Base-by-base conservation (phyloP, 2,329 filamentous ascomycete genomes). In the Dissoconium aciculare region DNA sequence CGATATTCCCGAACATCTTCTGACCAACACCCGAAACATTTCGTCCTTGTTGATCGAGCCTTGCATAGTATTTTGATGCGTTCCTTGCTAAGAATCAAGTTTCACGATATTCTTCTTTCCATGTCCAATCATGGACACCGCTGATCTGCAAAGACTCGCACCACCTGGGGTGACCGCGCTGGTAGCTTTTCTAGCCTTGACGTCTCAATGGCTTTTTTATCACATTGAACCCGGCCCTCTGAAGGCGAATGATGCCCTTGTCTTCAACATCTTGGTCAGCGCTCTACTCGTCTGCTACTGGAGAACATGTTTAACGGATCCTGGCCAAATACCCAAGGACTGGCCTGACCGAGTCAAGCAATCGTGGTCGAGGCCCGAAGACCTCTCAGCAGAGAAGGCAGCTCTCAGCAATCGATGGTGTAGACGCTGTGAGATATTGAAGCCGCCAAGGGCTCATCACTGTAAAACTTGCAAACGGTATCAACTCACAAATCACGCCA, bases 381-480 rank as follows among this genome's bases (percentile, higher is more conserved):
- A 39, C 11, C 12, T 36, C 4, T 37, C 37, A 4, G 39, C 42
- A 17, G 47, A 44, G 10, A 39, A 43, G 26, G 39, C 40, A 17
- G 37, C 42, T 11, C 39, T 44, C 32, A 41, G 55, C 36, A 53
- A 56, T 35, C 57, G 62, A 36, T 87, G 78, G 78, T 91, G 82
- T 58, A 69, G 68, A 41, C 83, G 80, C 53, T 91, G 82, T 54
- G 60, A 69, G 28, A 67, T 70, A 17, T 71, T 71, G 9, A 89
- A 89, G 49, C 80, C 82, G 2, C 72, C 76, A 1, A 64, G 82
- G 40, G 71, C 80, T 1, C 82, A 89, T 62, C 82, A 91, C 61
- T 91, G 82, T 58, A 75, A 74, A 39, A 69, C 70, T 43, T 91
- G 81, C 58, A 62, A 63, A 40, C 71, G 75, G 71, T 69, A 35